Evolutionary conservation across 208 protist genomes (phyloP), one percentile per base, ranked within the genome.

Genomic region (Leishmania tarentolae): DNA sequence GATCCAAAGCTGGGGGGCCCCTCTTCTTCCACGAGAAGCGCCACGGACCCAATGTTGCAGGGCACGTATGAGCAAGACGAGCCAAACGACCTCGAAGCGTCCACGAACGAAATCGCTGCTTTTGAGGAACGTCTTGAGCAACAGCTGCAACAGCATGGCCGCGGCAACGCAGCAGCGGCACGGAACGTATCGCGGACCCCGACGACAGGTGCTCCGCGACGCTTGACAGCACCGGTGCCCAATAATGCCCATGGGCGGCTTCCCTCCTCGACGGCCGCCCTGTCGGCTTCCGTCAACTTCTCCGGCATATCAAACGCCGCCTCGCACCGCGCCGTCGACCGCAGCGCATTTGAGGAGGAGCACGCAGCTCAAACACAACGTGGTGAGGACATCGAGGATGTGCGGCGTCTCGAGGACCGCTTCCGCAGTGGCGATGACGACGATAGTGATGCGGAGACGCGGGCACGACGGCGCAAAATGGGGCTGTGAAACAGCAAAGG

Each of bases 1-100:
- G 50, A 71, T 52, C 44, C 42, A 17, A 84, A 53, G 50, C 71
- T 35, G 11, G 47, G n/a, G 17, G 76, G 69, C 53, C 17, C 46
- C 46, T 63, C 66, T 21, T 9, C 78, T 11, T 37, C 72, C 7
- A 37, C 83, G 13, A 80, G 74, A 70, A 69, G 73, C n/a, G 28
- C 37, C n/a, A 47, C 61, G 35, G 91, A 94, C 71, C 89, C 89
- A 6, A 89, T 93, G 87, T 78, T 94, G 65, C 87, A 90, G 78
- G 91, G 77, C 24, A 90, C 86, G 15, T 94, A 94, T 78, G 47
- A 89, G n/a, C 88, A 92, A 61, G 88, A 94, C 37, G 88, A 92
- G 42, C 5, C 77, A 0, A 83, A 87, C 9, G 91, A 93, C 68
- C 82, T 92, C 66, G 53, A 76, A 15, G 63, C 76, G 13, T 81